Percentiles rank a stretch among this genome's conserved stretches.
Evolutionary conservation across 2,329 filamentous ascomycete genomes (phyloP).

Genomic region (Leptosphaerulina australis): DNA sequence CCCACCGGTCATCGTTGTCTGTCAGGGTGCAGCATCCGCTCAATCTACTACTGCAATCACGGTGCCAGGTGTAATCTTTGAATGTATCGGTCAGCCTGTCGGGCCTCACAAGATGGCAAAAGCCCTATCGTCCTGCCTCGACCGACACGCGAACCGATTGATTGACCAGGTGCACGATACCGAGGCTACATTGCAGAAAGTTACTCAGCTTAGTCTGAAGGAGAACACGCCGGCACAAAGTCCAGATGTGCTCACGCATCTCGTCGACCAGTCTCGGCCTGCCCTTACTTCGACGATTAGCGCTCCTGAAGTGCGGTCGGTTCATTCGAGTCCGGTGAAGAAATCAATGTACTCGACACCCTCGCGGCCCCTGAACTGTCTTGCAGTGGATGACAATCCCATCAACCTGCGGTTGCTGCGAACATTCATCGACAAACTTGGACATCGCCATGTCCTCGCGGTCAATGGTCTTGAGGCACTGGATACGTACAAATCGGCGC

Average conservation of each 20-base stretch:
- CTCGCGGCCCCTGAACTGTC: conserved; percentile 35
- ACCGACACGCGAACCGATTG: conserved; percentile 35
- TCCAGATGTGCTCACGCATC: conserved; percentile 7
- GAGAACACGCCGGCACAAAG: conserved; percentile 32
- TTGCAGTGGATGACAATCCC: conserved; percentile 50
- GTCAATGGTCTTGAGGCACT: conserved; percentile 48
- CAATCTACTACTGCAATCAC: conserved; percentile 46
- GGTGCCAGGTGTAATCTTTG: conserved; percentile 42
- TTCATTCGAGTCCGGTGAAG: conserved; percentile 24
- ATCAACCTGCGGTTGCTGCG: conserved; percentile 49
- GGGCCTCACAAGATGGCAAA: conserved; percentile 50
- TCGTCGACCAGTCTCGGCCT: conserved; percentile 31
- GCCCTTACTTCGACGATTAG: conserved; percentile 36
- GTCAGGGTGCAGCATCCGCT: conserved; percentile 43
- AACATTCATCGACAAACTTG: conserved; percentile 46
- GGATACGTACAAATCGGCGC: conserved; percentile 34
- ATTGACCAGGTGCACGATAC: conserved; percentile 18
- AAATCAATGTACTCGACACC: conserved; percentile 25
- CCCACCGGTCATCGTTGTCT: conserved; percentile 43
- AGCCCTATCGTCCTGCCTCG: conserved; percentile 42
- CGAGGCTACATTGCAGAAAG: conserved; percentile 22
- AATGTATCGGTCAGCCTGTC: conserved; percentile 45
- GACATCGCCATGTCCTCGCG: conserved; percentile 42
- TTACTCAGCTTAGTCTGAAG: conserved; percentile 36
- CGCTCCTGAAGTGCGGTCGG: conserved; percentile 40